Percentiles rank a stretch among this genome's conserved stretches.
Conservation (phyloP, 2,329 filamentous ascomycete genomes). For the Colletotrichum sp. region DNA sequence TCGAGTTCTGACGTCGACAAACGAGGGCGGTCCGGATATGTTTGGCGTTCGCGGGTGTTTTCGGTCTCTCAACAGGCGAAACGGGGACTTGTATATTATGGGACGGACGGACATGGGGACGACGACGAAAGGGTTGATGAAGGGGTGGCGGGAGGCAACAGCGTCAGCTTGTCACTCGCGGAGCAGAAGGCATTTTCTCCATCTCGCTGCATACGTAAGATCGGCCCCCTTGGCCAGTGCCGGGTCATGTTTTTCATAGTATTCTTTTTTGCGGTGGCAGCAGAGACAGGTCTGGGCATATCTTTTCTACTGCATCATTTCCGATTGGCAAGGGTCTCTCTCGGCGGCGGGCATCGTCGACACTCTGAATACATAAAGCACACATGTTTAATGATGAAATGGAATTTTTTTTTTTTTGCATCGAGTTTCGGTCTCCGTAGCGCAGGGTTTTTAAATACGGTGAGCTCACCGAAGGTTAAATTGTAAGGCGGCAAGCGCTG, state of each 20-base stretch:
- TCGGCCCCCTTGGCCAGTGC: background rate
- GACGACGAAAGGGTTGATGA: background rate
- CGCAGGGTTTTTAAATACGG: background rate
- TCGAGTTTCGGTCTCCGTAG: background rate
- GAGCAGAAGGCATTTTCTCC: background rate
- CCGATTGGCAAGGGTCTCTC: background rate
- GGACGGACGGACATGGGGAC: background rate
- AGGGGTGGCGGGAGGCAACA: background rate
- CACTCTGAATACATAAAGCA: background rate
- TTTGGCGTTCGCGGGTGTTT: conserved; percentile 18
- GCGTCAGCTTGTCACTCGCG: background rate
- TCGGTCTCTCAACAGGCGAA: conserved; percentile 21
- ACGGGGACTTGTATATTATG: conserved; percentile 18
- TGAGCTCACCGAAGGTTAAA: background rate
- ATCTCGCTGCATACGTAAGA: conserved; percentile 8
- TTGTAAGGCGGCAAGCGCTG: background rate
- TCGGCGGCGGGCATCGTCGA: background rate
- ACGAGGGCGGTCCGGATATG: conserved; percentile 13
- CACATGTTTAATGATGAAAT: background rate
- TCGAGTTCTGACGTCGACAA: conserved; percentile 14
- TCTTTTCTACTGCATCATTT: background rate
- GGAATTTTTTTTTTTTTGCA: background rate
- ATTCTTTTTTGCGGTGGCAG: background rate
- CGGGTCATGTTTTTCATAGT: background rate
- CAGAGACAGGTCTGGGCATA: background rate